Evolutionary conservation across 352 stramenopile genomes (phyloP).

Genomic region (Blastocystis sp.): DNA sequence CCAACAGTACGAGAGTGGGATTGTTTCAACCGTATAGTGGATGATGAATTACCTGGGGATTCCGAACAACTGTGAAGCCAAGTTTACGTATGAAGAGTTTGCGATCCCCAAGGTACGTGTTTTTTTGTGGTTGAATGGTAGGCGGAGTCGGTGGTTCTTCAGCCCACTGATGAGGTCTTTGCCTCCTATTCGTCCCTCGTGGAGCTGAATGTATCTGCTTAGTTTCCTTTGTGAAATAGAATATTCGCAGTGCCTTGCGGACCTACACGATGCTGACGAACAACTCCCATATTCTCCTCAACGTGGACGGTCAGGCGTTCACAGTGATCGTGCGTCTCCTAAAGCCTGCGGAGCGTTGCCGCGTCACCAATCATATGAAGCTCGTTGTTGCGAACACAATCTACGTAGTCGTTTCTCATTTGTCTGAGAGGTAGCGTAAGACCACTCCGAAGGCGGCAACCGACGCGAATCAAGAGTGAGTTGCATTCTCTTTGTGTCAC

Average conservation of each 20-base stretch:
- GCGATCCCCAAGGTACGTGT: neutral
- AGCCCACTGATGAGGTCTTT: slow-evolving; percentile 16
- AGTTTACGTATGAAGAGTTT: slow-evolving; percentile 11
- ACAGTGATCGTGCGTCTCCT: neutral
- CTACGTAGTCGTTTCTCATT: neutral
- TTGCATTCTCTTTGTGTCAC: neutral
- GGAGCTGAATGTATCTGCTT: neutral
- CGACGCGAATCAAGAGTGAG: neutral
- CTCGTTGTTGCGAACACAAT: neutral
- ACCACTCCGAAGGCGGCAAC: neutral
- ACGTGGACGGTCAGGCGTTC: neutral
- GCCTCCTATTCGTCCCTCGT: slow-evolving; percentile 32
- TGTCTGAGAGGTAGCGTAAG: neutral
- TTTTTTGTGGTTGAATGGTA: neutral
- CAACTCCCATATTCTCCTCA: neutral
- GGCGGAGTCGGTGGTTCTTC: neutral
- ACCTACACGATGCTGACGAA: neutral
- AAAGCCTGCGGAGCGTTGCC: neutral
- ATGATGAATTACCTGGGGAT: slow-evolving; percentile 29
- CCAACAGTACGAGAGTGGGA: neutral
- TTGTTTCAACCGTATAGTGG: neutral
- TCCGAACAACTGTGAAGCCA: neutral
- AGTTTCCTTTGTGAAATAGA: neutral
- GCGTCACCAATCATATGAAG: neutral
- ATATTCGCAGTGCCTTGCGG: neutral